These are phyloP conservation scores for Globisporangium alternatum DNA, from an alignment of 352 stramenopile genomes.

Conservation along the genomic window DNA sequence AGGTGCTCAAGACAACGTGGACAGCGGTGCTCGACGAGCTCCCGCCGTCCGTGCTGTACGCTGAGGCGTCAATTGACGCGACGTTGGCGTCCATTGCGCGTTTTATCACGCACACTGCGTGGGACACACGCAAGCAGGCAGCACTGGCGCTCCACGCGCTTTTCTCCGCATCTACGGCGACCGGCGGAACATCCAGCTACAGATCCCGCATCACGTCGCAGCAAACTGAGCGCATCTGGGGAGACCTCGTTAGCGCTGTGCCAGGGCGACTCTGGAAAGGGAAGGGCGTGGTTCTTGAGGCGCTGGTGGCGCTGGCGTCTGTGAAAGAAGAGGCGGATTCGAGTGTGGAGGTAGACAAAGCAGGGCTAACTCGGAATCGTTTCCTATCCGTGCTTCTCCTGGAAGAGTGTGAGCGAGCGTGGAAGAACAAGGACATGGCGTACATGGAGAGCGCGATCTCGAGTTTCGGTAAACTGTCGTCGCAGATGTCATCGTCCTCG, in stretches of 20 bases:
- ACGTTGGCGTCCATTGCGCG: constrained; percentile 37
- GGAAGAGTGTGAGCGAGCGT: constrained; percentile 61
- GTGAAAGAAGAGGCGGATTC: constrained; percentile 18
- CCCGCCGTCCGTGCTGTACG: constrained; percentile 58
- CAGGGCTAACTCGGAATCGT: neutral
- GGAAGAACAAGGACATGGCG: constrained; percentile 55
- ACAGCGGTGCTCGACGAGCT: constrained; percentile 59
- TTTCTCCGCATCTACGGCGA: constrained; percentile 23
- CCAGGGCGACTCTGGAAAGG: constrained; percentile 72
- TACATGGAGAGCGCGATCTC: constrained; percentile 70
- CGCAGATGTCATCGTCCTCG: constrained; percentile 21
- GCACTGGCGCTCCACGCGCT: constrained; percentile 57
- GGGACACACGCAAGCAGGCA: constrained; percentile 74
- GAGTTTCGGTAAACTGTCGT: constrained; percentile 48
- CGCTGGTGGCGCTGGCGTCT: constrained; percentile 48
- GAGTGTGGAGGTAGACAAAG: constrained; percentile 19
- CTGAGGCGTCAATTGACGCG: constrained; percentile 40
- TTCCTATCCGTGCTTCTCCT: constrained; percentile 28
- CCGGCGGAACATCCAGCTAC: constrained; percentile 30
- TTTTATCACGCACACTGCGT: constrained; percentile 65
- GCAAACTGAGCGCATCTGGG: constrained; percentile 53
- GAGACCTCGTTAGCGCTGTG: constrained; percentile 43
- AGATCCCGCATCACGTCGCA: constrained; percentile 34
- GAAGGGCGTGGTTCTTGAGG: constrained; percentile 73
- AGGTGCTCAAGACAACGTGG: constrained; percentile 50